Base-by-base conservation (phyloP, 495 filamentous ascomycete genomes). In the Aspergillus baeticus region DNA sequence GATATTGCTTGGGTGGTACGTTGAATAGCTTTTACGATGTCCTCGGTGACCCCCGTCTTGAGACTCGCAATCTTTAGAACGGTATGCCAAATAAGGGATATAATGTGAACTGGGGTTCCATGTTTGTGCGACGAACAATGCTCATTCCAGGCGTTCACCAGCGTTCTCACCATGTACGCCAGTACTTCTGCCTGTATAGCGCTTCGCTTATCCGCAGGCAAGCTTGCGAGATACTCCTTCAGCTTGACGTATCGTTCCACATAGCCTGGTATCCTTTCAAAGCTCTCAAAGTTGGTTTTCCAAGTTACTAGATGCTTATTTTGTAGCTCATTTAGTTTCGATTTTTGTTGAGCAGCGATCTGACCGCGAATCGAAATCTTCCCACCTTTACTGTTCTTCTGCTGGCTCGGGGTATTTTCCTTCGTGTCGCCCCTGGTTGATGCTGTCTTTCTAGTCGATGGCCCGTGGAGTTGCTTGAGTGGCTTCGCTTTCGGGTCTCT, bases 121-220 rank as follows among this genome's bases (percentile, higher is more conserved):
- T 23, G 36, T 39, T 17, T 29, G 20, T 50, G 13, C 1, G 41
- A 15, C 1, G 46, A 15, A 20, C 56, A 59, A 18, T 35, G 29
- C 6, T 46, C 21, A 20, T 26, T 39, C 63, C 57, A 53, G 5
- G 71, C 57, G 11, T 53, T 55, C 13, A 76, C 52, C 31, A 83
- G 60, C 10, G 70, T 69, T 50, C 74, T 69, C 21, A 81, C 65
- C 42, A 78, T 58, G 54, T 77, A 84, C 2, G 79, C 52, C 6
- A 76, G 51, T 0, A 81, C 62, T 50, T 85, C 81, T 0, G 74
- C 42, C 10, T 67, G 60, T 6, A 69, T 5, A 10, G 42, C 14
- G 0, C 58, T 51, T 7, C 65, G 60, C n/a, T 73, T 70, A 0
- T 55, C 48, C 5, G 61, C 47, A 2, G 64, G 51, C 11, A 78